phyloP scores from a whole-genome alignment of 768 basidiomycete species.

The Hericium alpestre region DNA sequence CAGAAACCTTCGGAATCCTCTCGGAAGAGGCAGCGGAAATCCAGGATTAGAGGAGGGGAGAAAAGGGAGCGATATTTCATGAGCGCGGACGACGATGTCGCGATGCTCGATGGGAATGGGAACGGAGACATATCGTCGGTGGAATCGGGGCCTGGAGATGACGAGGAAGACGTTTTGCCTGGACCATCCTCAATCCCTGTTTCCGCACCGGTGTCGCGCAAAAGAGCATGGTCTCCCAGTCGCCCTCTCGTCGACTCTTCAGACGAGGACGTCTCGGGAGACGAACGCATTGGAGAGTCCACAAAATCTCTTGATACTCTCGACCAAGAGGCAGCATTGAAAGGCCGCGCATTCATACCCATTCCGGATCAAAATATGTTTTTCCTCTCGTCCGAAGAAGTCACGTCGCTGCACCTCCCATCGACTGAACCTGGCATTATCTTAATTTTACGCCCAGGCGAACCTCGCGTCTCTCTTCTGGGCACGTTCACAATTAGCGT shows the following conservation, averaged over 20 bases:
- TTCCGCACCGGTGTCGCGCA: background rate
- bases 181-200: background rate
- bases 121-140: conserved; percentile 25
- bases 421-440: conserved; percentile 22
- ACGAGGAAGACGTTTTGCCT: background rate
- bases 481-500: conserved; percentile 57
- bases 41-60: conserved; percentile 14
- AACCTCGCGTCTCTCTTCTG: conserved; percentile 49
- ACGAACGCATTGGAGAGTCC: background rate
- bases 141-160: conserved; percentile 24
- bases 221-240: conserved; percentile 53
- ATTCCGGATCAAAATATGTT: conserved; percentile 35
- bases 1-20: conserved; percentile 14
- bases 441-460: conserved; percentile 33
- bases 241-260: conserved; percentile 22
- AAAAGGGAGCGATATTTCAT: conserved; percentile 23
- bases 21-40: conserved; percentile 21
- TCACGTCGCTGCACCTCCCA: conserved; percentile 19
- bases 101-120: background rate
- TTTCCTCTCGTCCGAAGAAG: conserved; percentile 30
- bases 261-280: conserved; percentile 24
- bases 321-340: too few species aligned
- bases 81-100: background rate
- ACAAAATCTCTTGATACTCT: too few species aligned
- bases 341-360: conserved; percentile 33